These are phyloP conservation scores for Penicillium sp. DNA, from an alignment of 2,329 filamentous ascomycete species.

Conservation along the genomic window DNA sequence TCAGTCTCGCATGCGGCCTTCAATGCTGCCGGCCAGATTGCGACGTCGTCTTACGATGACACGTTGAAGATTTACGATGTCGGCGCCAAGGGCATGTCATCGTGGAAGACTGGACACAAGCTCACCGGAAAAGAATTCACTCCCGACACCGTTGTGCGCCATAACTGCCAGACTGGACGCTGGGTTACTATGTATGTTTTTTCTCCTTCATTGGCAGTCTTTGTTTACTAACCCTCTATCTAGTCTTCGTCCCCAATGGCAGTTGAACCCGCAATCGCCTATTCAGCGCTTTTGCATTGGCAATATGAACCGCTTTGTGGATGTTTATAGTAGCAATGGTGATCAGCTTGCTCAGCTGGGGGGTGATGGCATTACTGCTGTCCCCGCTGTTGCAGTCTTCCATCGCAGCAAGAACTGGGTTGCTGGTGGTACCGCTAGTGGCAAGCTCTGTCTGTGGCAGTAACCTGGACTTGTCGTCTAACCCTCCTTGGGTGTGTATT, in stretches of 20 bases:
- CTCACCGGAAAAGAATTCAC: slow-evolving; percentile 66
- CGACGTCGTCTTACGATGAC: slow-evolving; percentile 92
- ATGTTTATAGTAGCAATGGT: slow-evolving; percentile 80
- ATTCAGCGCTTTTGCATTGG: slow-evolving; percentile 89
- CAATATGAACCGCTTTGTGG: slow-evolving; percentile 97
- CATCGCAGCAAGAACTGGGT: slow-evolving; percentile 90
- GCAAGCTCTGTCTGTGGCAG: slow-evolving; percentile 90
- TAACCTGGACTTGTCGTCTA: slow-evolving; percentile 37
- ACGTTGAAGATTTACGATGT: slow-evolving; percentile 92
- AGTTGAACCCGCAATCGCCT: slow-evolving; percentile 72
- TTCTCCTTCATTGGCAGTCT: neutral
- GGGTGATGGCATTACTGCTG: slow-evolving; percentile 88
- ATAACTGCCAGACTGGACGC: slow-evolving; percentile 94
- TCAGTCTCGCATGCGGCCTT: slow-evolving; percentile 93
- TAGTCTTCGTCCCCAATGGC: slow-evolving; percentile 84
- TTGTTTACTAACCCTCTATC: neutral
- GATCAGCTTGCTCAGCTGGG: slow-evolving; percentile 87
- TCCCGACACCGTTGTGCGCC: slow-evolving; percentile 68
- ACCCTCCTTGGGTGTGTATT: too few species aligned
- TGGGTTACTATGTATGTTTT: slow-evolving; percentile 82
- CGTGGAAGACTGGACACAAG: slow-evolving; percentile 62
- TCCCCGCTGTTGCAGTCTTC: slow-evolving; percentile 89
- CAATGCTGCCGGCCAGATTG: slow-evolving; percentile 80
- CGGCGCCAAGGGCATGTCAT: slow-evolving; percentile 54
- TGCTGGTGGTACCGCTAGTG: slow-evolving; percentile 85